These are phyloP conservation scores for Heterobasidion parviporum DNA, from an alignment of 1,284 basidiomycete genomes.

Conservation along the genomic window DNA sequence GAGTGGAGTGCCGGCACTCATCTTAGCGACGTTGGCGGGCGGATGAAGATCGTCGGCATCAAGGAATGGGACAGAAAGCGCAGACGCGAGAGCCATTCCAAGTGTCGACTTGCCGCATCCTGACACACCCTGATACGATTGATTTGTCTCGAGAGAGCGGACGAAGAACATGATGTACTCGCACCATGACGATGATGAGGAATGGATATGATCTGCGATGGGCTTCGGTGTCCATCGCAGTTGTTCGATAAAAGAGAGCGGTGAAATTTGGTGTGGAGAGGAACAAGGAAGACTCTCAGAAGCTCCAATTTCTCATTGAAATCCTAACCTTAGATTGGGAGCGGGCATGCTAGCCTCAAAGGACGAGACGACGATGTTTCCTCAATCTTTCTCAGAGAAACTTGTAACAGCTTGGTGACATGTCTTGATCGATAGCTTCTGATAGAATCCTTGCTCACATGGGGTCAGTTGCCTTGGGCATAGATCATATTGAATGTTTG, in stretches of 20 bases:
- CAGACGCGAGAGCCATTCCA: conserved; percentile 54
- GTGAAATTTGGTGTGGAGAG: too few species aligned
- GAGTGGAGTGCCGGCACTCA: conserved; percentile 75
- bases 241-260: not conserved
- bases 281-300: too few species aligned
- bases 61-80: conserved; percentile 66
- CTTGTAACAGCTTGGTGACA: too few species aligned
- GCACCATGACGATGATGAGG: conserved; percentile 41
- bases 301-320: too few species aligned
- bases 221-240: not conserved
- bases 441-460: too few species aligned
- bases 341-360: too few species aligned
- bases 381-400: too few species aligned
- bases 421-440: too few species aligned
- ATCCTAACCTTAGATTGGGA: too few species aligned
- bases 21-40: conserved; percentile 77
- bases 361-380: too few species aligned
- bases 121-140: conserved; percentile 53
- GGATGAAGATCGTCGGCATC: conserved; percentile 93
- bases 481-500: not conserved
- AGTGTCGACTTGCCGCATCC: conserved; percentile 89
- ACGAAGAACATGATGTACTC: conserved; percentile 7
- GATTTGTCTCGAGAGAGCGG: not conserved
- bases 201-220: conserved; percentile 4
- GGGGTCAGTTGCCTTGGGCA: not conserved